Evolutionary conservation across 352 stramenopile genomes (phyloP).

Genomic region (Nothophytophthora sp.): DNA sequence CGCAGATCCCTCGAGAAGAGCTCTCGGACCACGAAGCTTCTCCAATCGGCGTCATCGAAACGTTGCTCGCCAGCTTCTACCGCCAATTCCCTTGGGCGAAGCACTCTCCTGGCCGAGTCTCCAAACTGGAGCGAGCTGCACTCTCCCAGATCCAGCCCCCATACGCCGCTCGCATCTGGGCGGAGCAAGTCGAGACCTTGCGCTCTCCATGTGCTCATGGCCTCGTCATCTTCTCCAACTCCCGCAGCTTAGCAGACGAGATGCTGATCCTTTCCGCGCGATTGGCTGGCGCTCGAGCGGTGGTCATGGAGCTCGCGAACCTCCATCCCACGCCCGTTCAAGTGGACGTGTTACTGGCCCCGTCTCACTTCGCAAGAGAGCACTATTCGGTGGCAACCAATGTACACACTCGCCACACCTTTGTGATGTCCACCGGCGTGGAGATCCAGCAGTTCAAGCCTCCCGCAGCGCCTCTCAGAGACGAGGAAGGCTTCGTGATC

Average conservation of each 20-base stretch:
- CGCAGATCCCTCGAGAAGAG: conserved; percentile 16
- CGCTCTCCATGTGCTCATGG: conserved; percentile 30
- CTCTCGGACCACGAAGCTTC: conserved; percentile 9
- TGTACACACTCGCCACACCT: conserved; percentile 17
- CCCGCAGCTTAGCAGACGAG: conserved; percentile 29
- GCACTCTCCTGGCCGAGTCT: conserved; percentile 10
- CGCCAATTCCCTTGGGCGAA: conserved; percentile 18
- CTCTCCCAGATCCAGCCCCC: conserved; percentile 20
- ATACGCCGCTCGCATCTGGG: conserved; percentile 33
- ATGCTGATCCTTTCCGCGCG: conserved; percentile 36
- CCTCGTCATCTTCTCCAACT: conserved; percentile 54
- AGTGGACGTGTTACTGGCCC: conserved; percentile 52
- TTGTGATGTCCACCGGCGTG: conserved; percentile 49
- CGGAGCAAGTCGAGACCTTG: conserved; percentile 19
- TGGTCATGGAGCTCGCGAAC: conserved; percentile 61
- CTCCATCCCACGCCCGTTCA: conserved; percentile 32
- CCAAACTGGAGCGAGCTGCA: conserved; percentile 7
- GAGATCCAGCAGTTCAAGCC: conserved; percentile 39
- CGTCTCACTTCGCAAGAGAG: conserved; percentile 46
- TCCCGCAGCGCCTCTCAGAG: neutral
- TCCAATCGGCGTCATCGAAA: neutral
- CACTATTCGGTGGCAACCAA: conserved; percentile 41
- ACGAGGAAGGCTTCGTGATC: conserved; percentile 32
- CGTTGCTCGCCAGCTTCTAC: conserved; percentile 25
- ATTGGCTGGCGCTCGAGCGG: conserved; percentile 30